Evolutionary conservation across 345 rosid genomes (phyloP).

Genomic region (Ceriops decandra): DNA sequence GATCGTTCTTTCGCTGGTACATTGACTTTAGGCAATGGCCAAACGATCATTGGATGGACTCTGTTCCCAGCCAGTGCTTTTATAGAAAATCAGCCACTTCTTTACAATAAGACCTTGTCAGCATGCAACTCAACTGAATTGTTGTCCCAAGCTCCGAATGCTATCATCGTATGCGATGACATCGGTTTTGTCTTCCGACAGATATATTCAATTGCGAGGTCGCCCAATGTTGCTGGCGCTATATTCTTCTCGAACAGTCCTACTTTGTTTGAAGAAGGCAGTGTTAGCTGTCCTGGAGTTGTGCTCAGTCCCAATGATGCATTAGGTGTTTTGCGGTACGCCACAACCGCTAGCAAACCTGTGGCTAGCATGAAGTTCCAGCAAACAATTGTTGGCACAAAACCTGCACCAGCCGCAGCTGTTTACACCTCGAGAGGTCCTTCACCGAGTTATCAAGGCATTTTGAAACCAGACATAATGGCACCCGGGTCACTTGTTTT

Average conservation of each 20-base stretch:
- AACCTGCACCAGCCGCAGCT: slow-evolving; percentile 40
- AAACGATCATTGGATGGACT: slow-evolving; percentile 30
- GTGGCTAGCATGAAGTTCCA: slow-evolving; percentile 34
- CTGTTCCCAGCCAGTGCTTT: slow-evolving; percentile 38
- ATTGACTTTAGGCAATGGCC: slow-evolving; percentile 11
- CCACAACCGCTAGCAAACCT: slow-evolving; percentile 2
- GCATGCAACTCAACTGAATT: slow-evolving; percentile 25
- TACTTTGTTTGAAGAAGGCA: not conserved
- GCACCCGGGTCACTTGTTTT: slow-evolving; percentile 52
- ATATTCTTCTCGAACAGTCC: slow-evolving; percentile 31
- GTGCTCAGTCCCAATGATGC: slow-evolving; percentile 22
- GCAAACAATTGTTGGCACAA: slow-evolving; percentile 31
- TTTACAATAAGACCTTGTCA: slow-evolving; percentile 24
- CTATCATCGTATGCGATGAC: slow-evolving; percentile 36
- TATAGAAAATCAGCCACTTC: slow-evolving; percentile 23
- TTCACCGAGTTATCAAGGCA: slow-evolving; percentile 36
- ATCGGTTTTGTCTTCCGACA: slow-evolving; percentile 10
- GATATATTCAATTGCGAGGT: slow-evolving; percentile 1
- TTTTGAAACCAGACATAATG: slow-evolving; percentile 57
- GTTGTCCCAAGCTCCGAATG: slow-evolving; percentile 13
- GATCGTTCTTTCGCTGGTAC: slow-evolving; percentile 10
- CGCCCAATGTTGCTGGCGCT: slow-evolving; percentile 25
- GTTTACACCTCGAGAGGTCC: slow-evolving; percentile 55
- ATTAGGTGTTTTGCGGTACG: slow-evolving; percentile 14
- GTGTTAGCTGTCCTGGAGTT: slow-evolving; percentile 7